Base-by-base conservation (phyloP, 345 rosid genomes). In the Anacardium occidentale region DNA sequence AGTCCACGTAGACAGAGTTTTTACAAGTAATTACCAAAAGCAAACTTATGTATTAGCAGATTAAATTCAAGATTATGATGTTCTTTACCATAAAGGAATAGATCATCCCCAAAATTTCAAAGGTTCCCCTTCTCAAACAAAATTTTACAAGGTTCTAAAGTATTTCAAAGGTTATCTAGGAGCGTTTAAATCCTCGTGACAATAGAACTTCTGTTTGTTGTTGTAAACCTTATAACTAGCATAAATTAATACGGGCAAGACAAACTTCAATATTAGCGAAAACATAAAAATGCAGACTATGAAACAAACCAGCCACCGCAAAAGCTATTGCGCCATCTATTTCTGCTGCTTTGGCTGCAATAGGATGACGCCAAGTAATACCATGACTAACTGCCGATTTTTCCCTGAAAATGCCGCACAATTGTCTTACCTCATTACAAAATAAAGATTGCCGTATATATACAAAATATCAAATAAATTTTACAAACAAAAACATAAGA, bases 301-400 rank as follows among this genome's bases (percentile, higher is more conserved):
- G 57, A 11, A 72, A 76, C 85, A 56, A 71, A 94, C 98, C 97
- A 70, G 90, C 78, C 70, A 90, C 87, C 0, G 96, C 91, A 70
- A 66, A 94, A 26, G 97, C 98, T n/a, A 75, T 79, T 24, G 96
- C 86, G 76, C 97, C 98, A 37, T 83, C 88, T 13, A 94, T 84
- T 0, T 85, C 80, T 5, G 84, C 90, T 55, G 69, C 78, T 70
- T 84, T 81, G 44, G 82, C 96, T 15, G 87, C 40, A 77, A 94
- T 22, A 0, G 98, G 88, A 72, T 89, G 85, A 37, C 85, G 84
- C 98, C 98, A 94, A 64, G 92, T 89, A 37, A 92, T 86, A 61
- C 91, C 83, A 73, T 91, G 98, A 78, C 97, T 89, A 29, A 85
- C 90, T 5, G 95, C 97, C 34, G 97, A 93, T 74, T 89, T 84